Evolutionary conservation across 2,329 filamentous ascomycete genomes (phyloP).

Genomic region (Colletotrichum somersetense): DNA sequence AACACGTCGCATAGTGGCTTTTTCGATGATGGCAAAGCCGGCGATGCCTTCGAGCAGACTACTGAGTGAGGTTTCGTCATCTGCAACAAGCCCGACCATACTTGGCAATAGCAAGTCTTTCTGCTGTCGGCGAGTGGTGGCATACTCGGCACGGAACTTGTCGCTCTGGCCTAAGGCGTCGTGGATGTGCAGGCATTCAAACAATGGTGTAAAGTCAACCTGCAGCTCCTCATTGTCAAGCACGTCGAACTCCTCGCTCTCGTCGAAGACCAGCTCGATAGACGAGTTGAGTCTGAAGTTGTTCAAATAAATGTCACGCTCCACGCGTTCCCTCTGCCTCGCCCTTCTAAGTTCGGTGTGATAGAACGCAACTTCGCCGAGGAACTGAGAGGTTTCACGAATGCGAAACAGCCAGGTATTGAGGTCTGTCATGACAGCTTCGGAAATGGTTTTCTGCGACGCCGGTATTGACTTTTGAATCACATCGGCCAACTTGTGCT

Average conservation of each 20-base stretch:
- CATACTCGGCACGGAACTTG: slow-evolving; percentile 90
- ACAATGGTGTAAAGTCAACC: slow-evolving; percentile 93
- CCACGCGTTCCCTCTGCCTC: slow-evolving; percentile 84
- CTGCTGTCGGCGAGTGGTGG: slow-evolving; percentile 88
- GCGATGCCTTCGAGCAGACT: slow-evolving; percentile 93
- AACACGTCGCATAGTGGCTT: slow-evolving; percentile 88
- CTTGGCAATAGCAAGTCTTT: slow-evolving; percentile 89
- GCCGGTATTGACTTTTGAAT: slow-evolving; percentile 96
- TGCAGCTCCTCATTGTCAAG: slow-evolving; percentile 95
- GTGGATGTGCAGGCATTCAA: slow-evolving; percentile 96
- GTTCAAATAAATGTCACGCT: slow-evolving; percentile 79
- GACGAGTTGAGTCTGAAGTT: slow-evolving; percentile 95
- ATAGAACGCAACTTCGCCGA: slow-evolving; percentile 96
- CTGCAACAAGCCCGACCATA: slow-evolving; percentile 80
- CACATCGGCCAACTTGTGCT: slow-evolving; percentile 94
- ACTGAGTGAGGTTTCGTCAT: slow-evolving; percentile 88
- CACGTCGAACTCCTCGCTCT: slow-evolving; percentile 95
- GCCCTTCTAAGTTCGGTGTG: slow-evolving; percentile 90
- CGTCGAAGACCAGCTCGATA: slow-evolving; percentile 94
- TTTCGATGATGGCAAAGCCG: slow-evolving; percentile 96
- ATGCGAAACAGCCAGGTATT: slow-evolving; percentile 98
- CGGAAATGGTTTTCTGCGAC: slow-evolving; percentile 92
- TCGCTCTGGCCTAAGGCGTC: slow-evolving; percentile 93
- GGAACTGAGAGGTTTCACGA: slow-evolving; percentile 93
- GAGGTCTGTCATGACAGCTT: slow-evolving; percentile 95